Evolutionary conservation across 495 filamentous ascomycete genomes (phyloP), one percentile per base, ranked within the genome.

Genomic region (Margaritispora aquatica): DNA sequence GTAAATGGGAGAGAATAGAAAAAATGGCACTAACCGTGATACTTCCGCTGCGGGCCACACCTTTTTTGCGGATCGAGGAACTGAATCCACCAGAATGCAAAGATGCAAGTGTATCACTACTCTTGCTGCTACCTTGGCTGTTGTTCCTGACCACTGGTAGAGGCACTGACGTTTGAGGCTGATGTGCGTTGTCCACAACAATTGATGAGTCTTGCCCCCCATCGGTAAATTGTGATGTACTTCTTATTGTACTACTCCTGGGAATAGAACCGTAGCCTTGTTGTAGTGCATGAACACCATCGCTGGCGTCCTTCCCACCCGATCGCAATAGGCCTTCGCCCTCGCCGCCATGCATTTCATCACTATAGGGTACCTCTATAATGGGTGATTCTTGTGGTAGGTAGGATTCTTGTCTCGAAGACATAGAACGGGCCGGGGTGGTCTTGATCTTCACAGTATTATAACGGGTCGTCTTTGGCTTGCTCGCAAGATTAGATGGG

Each of bases 371-470:
- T 23, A 66, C 66, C 47, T 62, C 66, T 21, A 58, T 29, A 22
- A 38, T 36, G 15, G 24, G 24, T 15, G 61, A 59, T 31, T 49
- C 56, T 10, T 27, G 54, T n/a, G 31, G 26, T 34, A 46, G 24
- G 22, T 51, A 55, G 13, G 62, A 60, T 24, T 64, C 59, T 23
- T 50, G 23, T 44, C 65, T 52, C 1, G 55, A 62, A n/a, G 47
- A n/a, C n/a, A n/a, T 41, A 1, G 55, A 21, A 36, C 59, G 48
- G 20, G 19, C 26, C 24, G 47, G 47, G 15, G 52, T 22, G 7
- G 83, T 84, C 71, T 97, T 97, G 71, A 96, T 93, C 71, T 97
- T 97, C 52, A 98, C 92, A 13, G 84, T 86, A 29, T 86, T 86
- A 59, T 90, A 93, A n/a, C 86, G 85, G 1, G 94, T 96, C 55